Conservation (phyloP, 73 alveolate genomes). For the Paramecium caudatum region DNA sequence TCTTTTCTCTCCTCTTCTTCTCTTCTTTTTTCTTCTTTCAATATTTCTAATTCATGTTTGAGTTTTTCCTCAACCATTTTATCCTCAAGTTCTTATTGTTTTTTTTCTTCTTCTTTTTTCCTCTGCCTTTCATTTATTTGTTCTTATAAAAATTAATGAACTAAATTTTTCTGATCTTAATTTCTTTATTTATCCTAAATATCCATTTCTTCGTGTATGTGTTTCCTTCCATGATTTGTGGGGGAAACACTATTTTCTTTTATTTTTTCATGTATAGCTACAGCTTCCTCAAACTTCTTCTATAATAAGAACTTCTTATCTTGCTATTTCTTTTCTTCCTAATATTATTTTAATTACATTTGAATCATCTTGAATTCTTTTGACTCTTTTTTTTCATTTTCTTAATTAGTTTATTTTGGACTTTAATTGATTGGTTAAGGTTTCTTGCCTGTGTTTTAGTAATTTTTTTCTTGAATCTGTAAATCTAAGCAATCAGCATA, state of each 20-base stretch:
- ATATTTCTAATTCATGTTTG: background rate
- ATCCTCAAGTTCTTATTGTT: conserved; percentile 11
- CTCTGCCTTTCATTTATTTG: background rate
- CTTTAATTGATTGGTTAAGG: too few species aligned
- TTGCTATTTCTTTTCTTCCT: conserved; percentile 3
- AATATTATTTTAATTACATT: conserved; percentile 28
- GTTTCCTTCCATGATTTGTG: background rate
- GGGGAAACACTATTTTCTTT: background rate
- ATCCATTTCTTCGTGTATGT: background rate
- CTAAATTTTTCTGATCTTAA: background rate
- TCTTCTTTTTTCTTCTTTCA: background rate
- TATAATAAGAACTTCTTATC: background rate
- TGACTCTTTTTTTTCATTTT: background rate
- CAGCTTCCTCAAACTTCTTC: background rate
- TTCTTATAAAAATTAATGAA: background rate
- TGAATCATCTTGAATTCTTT: conserved; percentile 2
- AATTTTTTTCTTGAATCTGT: conserved; percentile 14
- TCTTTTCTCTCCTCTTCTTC: conserved; percentile 36
- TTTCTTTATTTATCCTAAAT: background rate
- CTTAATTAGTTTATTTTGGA: too few species aligned
- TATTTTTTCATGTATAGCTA: background rate
- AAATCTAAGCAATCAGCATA: background rate
- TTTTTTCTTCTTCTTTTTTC: conserved; percentile 15
- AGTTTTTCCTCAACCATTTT: conserved; percentile 12
- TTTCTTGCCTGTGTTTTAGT: too few species aligned